A percentile compares a stretch with the other conserved stretches of the same genome.
phyloP scores from a whole-genome alignment of 1,284 basidiomycete genomes.

The Trametes hirsuta region DNA sequence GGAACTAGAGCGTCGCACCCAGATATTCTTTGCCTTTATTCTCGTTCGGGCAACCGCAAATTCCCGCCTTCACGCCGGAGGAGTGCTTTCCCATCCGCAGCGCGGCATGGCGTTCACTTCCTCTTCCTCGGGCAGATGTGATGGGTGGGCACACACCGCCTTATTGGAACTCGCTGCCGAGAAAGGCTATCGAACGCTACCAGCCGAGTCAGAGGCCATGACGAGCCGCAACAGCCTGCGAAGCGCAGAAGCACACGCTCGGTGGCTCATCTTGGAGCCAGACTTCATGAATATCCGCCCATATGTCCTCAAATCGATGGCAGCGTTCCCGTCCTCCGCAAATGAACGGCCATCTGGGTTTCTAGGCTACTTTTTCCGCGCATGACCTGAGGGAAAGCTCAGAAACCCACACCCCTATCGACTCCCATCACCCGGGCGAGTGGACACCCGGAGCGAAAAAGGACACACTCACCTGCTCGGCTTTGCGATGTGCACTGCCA shows the following conservation, averaged over 20 bases:
- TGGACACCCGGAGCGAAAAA: constrained; percentile 12
- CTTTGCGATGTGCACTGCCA: constrained; percentile 19
- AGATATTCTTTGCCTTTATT: constrained; percentile 36
- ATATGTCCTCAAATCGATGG: constrained; percentile 15
- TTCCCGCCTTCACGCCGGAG: constrained; percentile 16
- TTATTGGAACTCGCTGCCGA: constrained; percentile 13
- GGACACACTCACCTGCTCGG: constrained; percentile 21
- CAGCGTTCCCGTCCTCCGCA: constrained; percentile 5
- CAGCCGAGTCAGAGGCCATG: constrained; percentile 18
- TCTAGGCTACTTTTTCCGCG: constrained; percentile 1
- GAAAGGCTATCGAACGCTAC: constrained; percentile 12
- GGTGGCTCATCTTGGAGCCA: constrained; percentile 9
- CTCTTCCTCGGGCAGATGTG: constrained; percentile 16
- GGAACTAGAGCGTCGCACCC: constrained; percentile 32
- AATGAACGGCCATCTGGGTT: constrained; percentile 18
- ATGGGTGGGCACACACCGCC: constrained; percentile 12
- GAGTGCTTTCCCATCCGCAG: constrained; percentile 23
- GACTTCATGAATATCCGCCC: constrained; percentile 7
- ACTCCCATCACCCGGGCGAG: constrained; percentile 19
- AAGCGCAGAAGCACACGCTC: constrained; percentile 15
- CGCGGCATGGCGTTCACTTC: constrained; percentile 18
- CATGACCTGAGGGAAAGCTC: constrained; percentile 11
- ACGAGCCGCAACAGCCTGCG: constrained; percentile 7
- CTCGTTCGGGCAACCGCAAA: constrained; percentile 34
- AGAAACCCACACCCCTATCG: constrained; percentile 6